Evolutionary conservation across 345 rosid genomes (phyloP).

Genomic region (Aquilaria sinensis): DNA sequence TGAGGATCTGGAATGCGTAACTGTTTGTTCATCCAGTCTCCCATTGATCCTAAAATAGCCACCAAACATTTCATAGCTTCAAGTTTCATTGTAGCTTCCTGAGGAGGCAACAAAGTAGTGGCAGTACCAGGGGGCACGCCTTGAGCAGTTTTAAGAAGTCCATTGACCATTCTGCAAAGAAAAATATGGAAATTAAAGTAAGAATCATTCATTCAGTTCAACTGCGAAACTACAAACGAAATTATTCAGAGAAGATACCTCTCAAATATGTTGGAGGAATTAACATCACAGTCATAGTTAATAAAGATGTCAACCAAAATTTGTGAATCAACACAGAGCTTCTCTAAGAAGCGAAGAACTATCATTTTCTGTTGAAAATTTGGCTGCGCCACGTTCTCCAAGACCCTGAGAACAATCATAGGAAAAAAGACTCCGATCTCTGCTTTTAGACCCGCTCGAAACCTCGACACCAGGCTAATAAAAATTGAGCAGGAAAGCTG

Average conservation of each 20-base stretch:
- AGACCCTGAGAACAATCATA: constrained; percentile 93
- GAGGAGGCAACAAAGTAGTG: constrained; percentile 85
- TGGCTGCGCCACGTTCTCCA: constrained; percentile 98
- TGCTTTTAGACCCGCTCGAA: constrained; percentile 98
- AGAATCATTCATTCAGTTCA: background rate
- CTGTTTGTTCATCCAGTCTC: constrained; percentile 98
- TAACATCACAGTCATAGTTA: constrained; percentile 99
- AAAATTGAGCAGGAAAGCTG: constrained; percentile 99
- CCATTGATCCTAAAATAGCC: constrained; percentile 91
- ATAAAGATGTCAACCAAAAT: constrained; percentile 94
- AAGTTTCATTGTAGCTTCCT: constrained; percentile 87
- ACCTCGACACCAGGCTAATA: constrained; percentile 92
- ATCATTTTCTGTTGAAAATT: constrained; percentile 98
- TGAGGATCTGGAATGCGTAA: constrained; percentile 84
- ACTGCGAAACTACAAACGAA: background rate
- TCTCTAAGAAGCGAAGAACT: constrained; percentile 94
- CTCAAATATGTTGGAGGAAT: constrained; percentile 96
- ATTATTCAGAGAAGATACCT: constrained; percentile 43
- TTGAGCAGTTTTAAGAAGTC: constrained; percentile 99
- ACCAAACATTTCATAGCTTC: constrained; percentile 98
- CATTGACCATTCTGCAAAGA: constrained; percentile 90
- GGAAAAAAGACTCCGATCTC: constrained; percentile 99
- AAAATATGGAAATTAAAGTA: constrained; percentile 16
- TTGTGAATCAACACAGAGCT: constrained; percentile 96
- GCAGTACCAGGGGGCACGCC: constrained; percentile 85